These are phyloP conservation scores for Chrysanthemum lavandulifolium DNA, from an alignment of 129 eudicot genomes.

Conservation along the genomic window DNA sequence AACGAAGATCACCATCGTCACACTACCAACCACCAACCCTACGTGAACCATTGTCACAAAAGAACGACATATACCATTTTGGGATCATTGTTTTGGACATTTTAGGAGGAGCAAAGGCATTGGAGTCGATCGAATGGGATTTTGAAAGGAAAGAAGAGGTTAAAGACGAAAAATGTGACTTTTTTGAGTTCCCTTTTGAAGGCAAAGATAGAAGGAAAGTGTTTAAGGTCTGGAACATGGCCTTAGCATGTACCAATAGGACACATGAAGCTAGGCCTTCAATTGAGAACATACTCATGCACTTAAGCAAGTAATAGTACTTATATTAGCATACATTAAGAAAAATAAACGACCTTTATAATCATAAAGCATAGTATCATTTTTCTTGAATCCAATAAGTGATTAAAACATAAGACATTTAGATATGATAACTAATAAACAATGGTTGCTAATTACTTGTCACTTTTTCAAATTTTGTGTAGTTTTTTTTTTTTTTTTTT, in stretches of 20 bases:
- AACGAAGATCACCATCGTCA: constrained; percentile 15
- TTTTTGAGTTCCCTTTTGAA: constrained; percentile 36
- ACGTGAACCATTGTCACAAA: constrained; percentile 33
- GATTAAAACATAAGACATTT: neutral
- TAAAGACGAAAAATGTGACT: constrained; percentile 17
- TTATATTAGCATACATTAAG: neutral
- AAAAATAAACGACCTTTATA: neutral
- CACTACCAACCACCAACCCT: too few relatives aligned
- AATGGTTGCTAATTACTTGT: too few relatives aligned
- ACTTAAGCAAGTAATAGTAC: constrained; percentile 17
- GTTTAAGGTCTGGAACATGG: constrained; percentile 45
- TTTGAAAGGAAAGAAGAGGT: constrained; percentile 18
- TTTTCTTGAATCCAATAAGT: neutral
- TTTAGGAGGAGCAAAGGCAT: constrained; percentile 43
- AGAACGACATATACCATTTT: constrained; percentile 47
- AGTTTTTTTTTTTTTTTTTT: too few relatives aligned
- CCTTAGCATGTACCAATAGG: constrained; percentile 46
- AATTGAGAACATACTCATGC: constrained; percentile 33
- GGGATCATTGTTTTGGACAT: constrained; percentile 51
- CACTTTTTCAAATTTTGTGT: too few relatives aligned
- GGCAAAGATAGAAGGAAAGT: constrained; percentile 39
- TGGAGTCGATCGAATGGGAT: constrained; percentile 20
- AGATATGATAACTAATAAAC: too few relatives aligned
- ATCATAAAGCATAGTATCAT: neutral
- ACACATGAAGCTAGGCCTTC: constrained; percentile 48